Evolutionary conservation across 768 basidiomycete species (phyloP).

Genomic region (Serendipita sp.): DNA sequence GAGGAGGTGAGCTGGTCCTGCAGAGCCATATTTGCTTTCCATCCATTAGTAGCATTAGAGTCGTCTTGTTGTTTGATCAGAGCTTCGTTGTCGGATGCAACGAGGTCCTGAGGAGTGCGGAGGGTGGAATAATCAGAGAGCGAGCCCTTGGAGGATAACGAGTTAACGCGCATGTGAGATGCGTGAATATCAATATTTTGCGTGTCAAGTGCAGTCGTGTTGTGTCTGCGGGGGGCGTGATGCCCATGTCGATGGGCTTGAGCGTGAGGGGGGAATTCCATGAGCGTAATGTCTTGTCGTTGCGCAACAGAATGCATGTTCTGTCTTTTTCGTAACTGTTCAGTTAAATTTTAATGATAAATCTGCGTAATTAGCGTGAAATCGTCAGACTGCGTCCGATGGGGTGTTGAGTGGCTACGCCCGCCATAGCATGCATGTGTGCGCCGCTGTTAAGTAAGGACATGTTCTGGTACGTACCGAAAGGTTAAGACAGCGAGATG

Average conservation of each 20-base stretch:
- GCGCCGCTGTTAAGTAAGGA: background rate
- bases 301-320: background rate
- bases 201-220: conserved; percentile 4
- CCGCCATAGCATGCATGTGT: background rate
- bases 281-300: conserved; percentile 1
- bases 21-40: background rate
- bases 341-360: no score
- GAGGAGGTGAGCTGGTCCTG: conserved; percentile 5
- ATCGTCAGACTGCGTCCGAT: no score
- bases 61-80: conserved; percentile 2
- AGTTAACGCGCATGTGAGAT: conserved; percentile 1
- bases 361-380: no score
- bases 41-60: background rate
- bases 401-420: background rate
- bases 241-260: background rate
- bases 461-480: background rate
- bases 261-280: conserved; percentile 1
- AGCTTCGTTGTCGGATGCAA: background rate
- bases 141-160: background rate
- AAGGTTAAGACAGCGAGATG: background rate
- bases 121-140: background rate
- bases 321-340: conserved; percentile 1
- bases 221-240: conserved; percentile 1
- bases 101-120: background rate
- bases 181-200: conserved; percentile 4